A percentile compares a stretch with the other conserved stretches of the same genome.
Evolutionary conservation across 2,329 filamentous ascomycete genomes (phyloP).

Genomic region (Diaporthe longicolla): DNA sequence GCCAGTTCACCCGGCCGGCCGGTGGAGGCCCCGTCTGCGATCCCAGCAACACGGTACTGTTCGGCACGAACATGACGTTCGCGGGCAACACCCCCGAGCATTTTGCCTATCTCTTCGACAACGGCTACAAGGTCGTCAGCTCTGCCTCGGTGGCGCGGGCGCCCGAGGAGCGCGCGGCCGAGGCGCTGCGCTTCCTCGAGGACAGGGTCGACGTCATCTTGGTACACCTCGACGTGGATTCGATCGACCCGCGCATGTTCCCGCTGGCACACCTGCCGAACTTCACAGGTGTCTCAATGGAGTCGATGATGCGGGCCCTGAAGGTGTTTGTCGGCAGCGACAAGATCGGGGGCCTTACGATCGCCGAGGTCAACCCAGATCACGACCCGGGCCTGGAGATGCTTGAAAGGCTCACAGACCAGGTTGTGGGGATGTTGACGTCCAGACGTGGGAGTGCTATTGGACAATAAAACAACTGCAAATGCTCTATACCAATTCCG

Average conservation of each 20-base stretch:
- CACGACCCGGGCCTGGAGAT: conserved; percentile 4
- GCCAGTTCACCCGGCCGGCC: conserved; percentile 1
- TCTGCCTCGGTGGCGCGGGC: conserved; percentile 14
- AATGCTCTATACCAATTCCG: conserved; percentile 45
- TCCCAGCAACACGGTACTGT: conserved; percentile 11
- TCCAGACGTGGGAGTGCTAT: not conserved
- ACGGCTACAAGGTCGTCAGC: conserved; percentile 30
- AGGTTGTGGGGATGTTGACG: not conserved
- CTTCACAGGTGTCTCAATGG: conserved; percentile 22
- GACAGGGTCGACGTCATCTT: conserved; percentile 16
- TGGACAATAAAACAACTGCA: not conserved
- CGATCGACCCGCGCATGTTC: conserved; percentile 23
- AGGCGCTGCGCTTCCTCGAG: conserved; percentile 14
- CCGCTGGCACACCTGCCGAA: conserved; percentile 19
- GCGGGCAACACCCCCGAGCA: conserved; percentile 15
- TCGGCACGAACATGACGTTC: conserved; percentile 19
- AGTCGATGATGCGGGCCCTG: conserved; percentile 23
- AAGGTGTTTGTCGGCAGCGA: conserved; percentile 8
- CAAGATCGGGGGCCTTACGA: conserved; percentile 3
- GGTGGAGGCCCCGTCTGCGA: conserved; percentile 17
- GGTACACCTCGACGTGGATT: conserved; percentile 23
- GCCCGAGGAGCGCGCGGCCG: conserved; percentile 6
- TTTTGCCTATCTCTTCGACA: conserved; percentile 13
- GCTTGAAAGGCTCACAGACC: not conserved
- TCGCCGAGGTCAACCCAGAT: conserved; percentile 23